These are phyloP conservation scores for Globisporangium parvum DNA, from an alignment of 352 stramenopile genomes.

Conservation along the genomic window DNA sequence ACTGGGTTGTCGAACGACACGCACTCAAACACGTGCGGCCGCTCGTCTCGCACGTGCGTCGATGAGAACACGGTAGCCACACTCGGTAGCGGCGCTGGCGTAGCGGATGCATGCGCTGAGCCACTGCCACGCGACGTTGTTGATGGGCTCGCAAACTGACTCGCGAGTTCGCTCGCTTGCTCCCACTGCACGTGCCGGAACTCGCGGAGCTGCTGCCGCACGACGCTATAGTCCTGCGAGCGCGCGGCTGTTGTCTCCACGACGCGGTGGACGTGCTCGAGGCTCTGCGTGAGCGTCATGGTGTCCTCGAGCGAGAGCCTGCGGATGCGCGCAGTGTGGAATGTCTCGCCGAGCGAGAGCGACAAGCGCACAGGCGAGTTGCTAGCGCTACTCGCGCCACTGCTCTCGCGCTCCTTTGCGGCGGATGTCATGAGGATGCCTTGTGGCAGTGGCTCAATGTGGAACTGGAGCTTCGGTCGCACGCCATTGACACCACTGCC, in stretches of 20 bases:
- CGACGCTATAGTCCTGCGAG: constrained; percentile 25
- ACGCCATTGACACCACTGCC: constrained; percentile 3
- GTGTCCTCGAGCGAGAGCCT: constrained; percentile 23
- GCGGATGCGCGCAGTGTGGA: constrained; percentile 32
- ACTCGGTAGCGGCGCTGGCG: not conserved
- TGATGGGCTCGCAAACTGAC: constrained; percentile 21
- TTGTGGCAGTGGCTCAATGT: constrained; percentile 36
- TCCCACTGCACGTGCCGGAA: constrained; percentile 47
- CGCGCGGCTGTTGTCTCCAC: constrained; percentile 25
- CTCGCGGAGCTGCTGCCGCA: constrained; percentile 24
- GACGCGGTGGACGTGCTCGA: constrained; percentile 27
- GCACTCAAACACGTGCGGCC: constrained; percentile 52
- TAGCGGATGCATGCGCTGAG: not conserved
- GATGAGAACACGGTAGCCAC: not conserved
- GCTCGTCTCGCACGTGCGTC: constrained; percentile 21
- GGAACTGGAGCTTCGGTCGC: constrained; percentile 31
- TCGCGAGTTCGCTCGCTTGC: constrained; percentile 36
- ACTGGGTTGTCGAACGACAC: constrained; percentile 49
- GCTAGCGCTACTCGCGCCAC: not conserved
- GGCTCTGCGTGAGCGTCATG: constrained; percentile 22
- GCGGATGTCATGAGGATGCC: constrained; percentile 22
- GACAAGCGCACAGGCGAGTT: constrained; percentile 6
- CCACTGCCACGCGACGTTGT: not conserved
- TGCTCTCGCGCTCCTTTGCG: constrained; percentile 3
- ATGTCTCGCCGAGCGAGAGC: constrained; percentile 29